A percentile compares a stretch with the other conserved stretches of the same genome.
Conservation (phyloP, 805 yeast species). For the Zygosaccharomyces bailii region DNA sequence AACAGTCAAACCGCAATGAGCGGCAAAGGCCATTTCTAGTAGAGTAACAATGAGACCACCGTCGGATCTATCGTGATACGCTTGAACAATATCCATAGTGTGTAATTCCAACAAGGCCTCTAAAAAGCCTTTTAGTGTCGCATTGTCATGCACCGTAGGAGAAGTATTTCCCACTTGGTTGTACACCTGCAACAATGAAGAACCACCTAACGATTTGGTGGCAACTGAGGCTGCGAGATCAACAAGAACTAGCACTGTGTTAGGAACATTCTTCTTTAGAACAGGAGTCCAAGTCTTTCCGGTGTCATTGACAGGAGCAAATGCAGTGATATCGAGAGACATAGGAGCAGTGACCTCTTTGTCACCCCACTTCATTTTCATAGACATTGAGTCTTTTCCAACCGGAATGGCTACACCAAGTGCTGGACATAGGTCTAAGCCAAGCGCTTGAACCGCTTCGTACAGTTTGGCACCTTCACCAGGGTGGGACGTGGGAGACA, state of each 20-base stretch:
- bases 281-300: conserved; percentile 95
- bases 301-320: conserved; percentile 81
- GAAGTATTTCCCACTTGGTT: conserved; percentile 77
- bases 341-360: conserved; percentile 95
- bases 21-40: conserved; percentile 96
- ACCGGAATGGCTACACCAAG: conserved; percentile 92
- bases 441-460: conserved; percentile 96
- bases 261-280: conserved; percentile 48
- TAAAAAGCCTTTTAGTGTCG: conserved; percentile 64
- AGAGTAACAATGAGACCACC: conserved; percentile 89
- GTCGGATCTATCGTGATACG: conserved; percentile 95
- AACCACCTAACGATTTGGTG: conserved; percentile 74
- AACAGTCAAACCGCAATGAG: conserved; percentile 77
- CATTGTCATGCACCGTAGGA: conserved; percentile 76
- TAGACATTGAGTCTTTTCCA: conserved; percentile 98
- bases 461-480: conserved; percentile 95
- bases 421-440: conserved; percentile 89
- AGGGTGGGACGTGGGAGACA: conserved; percentile 92
- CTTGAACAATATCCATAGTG: conserved; percentile 59
- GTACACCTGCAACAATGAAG: conserved; percentile 92
- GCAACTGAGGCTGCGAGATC: conserved; percentile 61
- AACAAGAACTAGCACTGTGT: conserved; percentile 68
- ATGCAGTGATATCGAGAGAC: conserved; percentile 86
- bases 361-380: conserved; percentile 96
- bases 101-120: conserved; percentile 71